A percentile compares a stretch with the other conserved stretches of the same genome.
Evolutionary conservation across 352 stramenopile genomes (phyloP).

Genomic region (Discostella stelligera): DNA sequence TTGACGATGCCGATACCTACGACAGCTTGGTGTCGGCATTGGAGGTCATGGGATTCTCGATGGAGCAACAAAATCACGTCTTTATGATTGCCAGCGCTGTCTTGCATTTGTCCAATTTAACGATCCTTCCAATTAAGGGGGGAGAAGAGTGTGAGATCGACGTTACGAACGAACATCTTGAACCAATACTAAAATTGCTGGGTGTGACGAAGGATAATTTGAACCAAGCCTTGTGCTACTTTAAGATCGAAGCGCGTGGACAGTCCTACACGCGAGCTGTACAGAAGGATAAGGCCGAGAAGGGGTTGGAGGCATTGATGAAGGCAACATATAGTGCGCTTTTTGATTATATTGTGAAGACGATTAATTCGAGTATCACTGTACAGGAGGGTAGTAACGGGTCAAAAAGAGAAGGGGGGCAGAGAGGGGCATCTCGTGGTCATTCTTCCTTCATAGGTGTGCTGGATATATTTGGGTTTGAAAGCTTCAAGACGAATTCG

Average conservation of each 20-base stretch:
- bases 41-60: slow-evolving; percentile 62
- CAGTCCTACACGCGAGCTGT: slow-evolving; percentile 80
- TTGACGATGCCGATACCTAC: slow-evolving; percentile 72
- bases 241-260: slow-evolving; percentile 91
- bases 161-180: slow-evolving; percentile 63
- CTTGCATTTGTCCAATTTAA: slow-evolving; percentile 93
- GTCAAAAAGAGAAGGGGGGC: slow-evolving; percentile 1
- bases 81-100: slow-evolving; percentile 89
- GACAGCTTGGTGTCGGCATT: slow-evolving; percentile 56
- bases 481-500: slow-evolving; percentile 95
- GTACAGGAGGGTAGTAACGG: slow-evolving; percentile 16
- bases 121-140: slow-evolving; percentile 58
- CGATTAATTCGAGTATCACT: slow-evolving; percentile 85
- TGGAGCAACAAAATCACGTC: slow-evolving; percentile 88
- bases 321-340: slow-evolving; percentile 92
- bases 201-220: slow-evolving; percentile 88
- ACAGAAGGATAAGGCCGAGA: slow-evolving; percentile 64
- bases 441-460: slow-evolving; percentile 87
- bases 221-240: slow-evolving; percentile 89
- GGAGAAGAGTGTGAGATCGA: slow-evolving; percentile 81
- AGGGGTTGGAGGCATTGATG: slow-evolving; percentile 90
- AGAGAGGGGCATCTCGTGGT: background rate
- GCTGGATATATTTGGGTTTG: slow-evolving; percentile 99
- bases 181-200: slow-evolving; percentile 87
- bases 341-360: slow-evolving; percentile 93